Evolutionary conservation across 306 rosid species (phyloP).

Genomic region (Cotoneaster glaucophyllus): DNA sequence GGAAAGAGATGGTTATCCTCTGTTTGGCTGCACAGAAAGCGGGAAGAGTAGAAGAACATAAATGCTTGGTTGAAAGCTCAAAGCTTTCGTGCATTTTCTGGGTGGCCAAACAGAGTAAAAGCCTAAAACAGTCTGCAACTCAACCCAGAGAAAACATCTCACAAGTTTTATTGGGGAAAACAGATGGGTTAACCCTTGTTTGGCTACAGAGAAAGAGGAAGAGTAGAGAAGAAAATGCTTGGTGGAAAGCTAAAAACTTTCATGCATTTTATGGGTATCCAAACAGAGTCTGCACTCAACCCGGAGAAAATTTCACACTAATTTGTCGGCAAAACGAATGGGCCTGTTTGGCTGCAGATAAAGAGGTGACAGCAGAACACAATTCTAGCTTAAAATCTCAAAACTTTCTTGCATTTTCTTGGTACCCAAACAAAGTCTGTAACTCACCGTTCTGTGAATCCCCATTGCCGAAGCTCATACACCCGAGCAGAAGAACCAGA

Average conservation of each 20-base stretch:
- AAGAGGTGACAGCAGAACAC: not conserved
- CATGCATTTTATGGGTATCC: not conserved
- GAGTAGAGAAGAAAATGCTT: not conserved
- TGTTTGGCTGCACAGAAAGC: constrained; percentile 15
- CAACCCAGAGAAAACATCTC: too few species aligned
- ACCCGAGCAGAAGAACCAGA: constrained; percentile 42
- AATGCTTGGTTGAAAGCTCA: not conserved
- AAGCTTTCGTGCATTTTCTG: not conserved
- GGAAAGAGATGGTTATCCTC: constrained; percentile 8
- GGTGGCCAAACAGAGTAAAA: not conserved
- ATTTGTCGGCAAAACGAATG: not conserved
- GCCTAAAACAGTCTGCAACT: not conserved
- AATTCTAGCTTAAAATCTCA: not conserved
- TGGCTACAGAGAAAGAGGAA: constrained; percentile 5
- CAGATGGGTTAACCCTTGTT: constrained; percentile 4
- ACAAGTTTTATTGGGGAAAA: not conserved
- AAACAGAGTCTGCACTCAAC: not conserved
- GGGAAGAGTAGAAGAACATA: not conserved
- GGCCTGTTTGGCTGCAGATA: constrained; percentile 21
- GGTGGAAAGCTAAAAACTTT: not conserved
- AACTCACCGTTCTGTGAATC: constrained; percentile 80
- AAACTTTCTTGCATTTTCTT: constrained; percentile 1
- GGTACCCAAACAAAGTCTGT: constrained; percentile 1
- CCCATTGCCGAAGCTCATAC: constrained; percentile 38
- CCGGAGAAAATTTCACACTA: not conserved